Evolutionary conservation across 2,329 filamentous ascomycete species (phyloP), one percentile per base, ranked within the genome.

Genomic region (Curvularia sp.): DNA sequence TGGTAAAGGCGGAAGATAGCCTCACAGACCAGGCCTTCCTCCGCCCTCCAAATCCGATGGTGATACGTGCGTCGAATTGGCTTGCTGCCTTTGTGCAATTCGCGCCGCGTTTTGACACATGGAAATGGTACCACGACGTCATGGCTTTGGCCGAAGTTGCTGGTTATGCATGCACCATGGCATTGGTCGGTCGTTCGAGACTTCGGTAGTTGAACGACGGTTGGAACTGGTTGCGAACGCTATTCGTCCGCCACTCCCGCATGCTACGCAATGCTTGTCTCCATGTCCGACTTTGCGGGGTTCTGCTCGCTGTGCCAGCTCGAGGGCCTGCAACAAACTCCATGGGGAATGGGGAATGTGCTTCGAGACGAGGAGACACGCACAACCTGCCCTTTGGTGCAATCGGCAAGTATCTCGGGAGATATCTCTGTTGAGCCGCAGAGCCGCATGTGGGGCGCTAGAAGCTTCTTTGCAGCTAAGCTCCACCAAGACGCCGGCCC

Each of bases 381-480:
- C 52, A 25, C 39, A 55, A 41, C 32, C 56, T 54, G 41, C 41
- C 41, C 52, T 42, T 32, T 23, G n/a, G 19, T 41, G 38, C 42
- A 34, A 42, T 32, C 53, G 50, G 52, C 45, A 50, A 41, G 49
- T 52, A 57, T 55, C 21, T 57, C 60, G 69, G 47, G 30, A 48
- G 23, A 54, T 65, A 60, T 64, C 25, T 65, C 58, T 64, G 66
- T 38, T 46, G 36, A 49, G 51, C 47, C 58, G 58, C 63, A 70
- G 68, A 72, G 68, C 67, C 66, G 57, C 68, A 70, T 61, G 69
- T 69, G 69, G 68, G 63, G 53, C 64, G 55, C 67, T 71, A 72
- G 66, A 72, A 69, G 68, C 70, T 70, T 72, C 64, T 60, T 67
- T 67, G 59, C 69, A 68, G 53, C 57, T 59, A 69, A 69, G 66